phyloP scores from a whole-genome alignment of 768 basidiomycete genomes.

The Artomyces pyxidatus region DNA sequence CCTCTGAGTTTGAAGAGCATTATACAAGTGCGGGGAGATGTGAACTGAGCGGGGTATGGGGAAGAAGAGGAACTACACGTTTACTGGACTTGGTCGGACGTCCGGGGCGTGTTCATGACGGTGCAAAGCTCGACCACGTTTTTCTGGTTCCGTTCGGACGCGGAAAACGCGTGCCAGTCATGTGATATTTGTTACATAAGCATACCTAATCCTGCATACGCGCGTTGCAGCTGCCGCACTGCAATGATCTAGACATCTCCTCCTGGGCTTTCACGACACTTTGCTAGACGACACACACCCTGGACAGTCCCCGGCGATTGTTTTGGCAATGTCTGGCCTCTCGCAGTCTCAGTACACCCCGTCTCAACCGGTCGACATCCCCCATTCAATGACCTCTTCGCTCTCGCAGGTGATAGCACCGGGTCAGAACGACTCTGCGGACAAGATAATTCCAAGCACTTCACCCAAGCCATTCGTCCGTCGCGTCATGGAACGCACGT shows the following conservation, averaged over 20 bases:
- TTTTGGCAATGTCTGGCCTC: conserved; percentile 1
- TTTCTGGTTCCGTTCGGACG: background rate
- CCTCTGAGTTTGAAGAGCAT: conserved; percentile 44
- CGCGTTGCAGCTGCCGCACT: no score
- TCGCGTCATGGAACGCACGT: conserved; percentile 41
- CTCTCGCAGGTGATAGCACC: no score
- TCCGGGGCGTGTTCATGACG: no score
- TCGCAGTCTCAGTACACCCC: conserved; percentile 1
- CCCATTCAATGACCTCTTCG: no score
- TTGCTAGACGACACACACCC: no score
- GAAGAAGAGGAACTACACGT: conserved; percentile 29
- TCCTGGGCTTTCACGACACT: no score
- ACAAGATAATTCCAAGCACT: conserved; percentile 4
- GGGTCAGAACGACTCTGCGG: background rate
- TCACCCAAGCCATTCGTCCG: conserved; percentile 18
- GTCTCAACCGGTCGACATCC: background rate
- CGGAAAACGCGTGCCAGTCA: background rate
- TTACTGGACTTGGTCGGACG: no score
- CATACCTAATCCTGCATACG: background rate
- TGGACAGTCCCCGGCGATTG: no score
- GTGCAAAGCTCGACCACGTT: background rate
- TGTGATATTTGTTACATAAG: no score
- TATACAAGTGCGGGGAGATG: conserved; percentile 1
- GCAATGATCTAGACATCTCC: no score
- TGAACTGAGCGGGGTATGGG: conserved; percentile 1